Base-by-base conservation (phyloP, 192 early-diverging fungal species). In the Coemansia sp. region DNA sequence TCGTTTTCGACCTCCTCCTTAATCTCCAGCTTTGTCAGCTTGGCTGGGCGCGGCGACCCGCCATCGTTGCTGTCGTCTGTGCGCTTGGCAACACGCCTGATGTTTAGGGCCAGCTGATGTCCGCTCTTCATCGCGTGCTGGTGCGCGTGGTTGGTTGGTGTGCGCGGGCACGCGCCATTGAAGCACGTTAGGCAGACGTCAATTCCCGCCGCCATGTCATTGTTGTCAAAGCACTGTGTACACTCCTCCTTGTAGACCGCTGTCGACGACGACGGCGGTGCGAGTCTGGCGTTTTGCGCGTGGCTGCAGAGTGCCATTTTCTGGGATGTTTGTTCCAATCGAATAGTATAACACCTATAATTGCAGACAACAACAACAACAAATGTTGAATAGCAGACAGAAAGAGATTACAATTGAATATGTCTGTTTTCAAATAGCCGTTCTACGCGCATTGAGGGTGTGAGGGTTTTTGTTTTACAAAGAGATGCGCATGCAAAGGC, bases 151-250 rank as follows among this genome's bases (percentile, higher is more conserved):
- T 86, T 70, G 56, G 88, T 85, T 13, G 86, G 85, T 19, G 71
- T 61, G 11, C 83, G 86, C 6, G 80, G 65, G 66, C 96, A 98
- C 3, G 91, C 93, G 38, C 94, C 96, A 65, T 98, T 96, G 75
- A 95, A 99, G 84, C 97, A 99, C 10, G 87, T 86, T 38, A 99
- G 82, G 66, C 97, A 99, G 13, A 99, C 95, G 72, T 98, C 91
- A 64, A 99, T 77, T 40, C 97, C 97, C 38, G 71, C 77, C 9
- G 85, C 72, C 50, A 84, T 75, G 67, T 95, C 93, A 73, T 89
- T 84, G 64, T 71, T 78, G 76, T 94, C 93, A 84, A 95, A 98
- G 83, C 97, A 98, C 54, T 90, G 84, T 18, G 94, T 94, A 79
- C 95, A 98, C 79, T 98, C 97, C 63, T 98, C 95, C 81, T 97